Evolutionary conservation across 805 yeast species (phyloP), one percentile per base, ranked within the genome.

Genomic region (Cyberlindnera suaveolens): DNA sequence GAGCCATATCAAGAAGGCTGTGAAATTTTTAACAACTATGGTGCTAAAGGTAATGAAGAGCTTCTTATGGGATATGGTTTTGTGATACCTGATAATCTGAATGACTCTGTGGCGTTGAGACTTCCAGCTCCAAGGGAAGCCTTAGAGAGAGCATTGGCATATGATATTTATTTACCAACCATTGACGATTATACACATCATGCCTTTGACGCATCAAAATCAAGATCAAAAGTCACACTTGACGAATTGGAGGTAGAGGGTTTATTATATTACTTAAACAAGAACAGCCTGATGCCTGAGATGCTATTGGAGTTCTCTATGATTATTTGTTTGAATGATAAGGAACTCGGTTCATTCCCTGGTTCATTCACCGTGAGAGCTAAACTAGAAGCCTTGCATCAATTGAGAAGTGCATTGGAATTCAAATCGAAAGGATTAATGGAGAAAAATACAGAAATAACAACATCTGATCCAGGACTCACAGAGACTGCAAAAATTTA

Each of bases 11-110:
- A 43, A 4, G 49, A 45, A 4, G 65, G 65, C 1, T 59, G 64
- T 1, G 84, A 86, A 57, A 49, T 90, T 1, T 82, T 64, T 58
- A 89, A 90, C 57, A 89, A 89, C 62, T 89, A 89, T 59, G 97
- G 96, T 2, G 82, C 84, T 26, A 90, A 90, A 58, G 90, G 96
- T 2, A 89, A 89, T 55, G 96, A 88, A 52, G 96, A 89, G 59
- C 63, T 89, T 15, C 63, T 89, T 5, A 65, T 83, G 58, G 95
- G 91, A 0, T 90, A 89, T 59, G 95, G 86, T 6, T 90, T 82
- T 61, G 74, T 75, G 41, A 52, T 48, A 39, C 53, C 44, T 40
- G 63, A 73, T 41, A 85, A 85, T 52, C 64, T 67, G 4, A 80
- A 79, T 38, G 90, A 84, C 50, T 65, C 77, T 1, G 73, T 82